Evolutionary conservation across 495 filamentous ascomycete species (phyloP).

Genomic region (Aspergillus hancockii): DNA sequence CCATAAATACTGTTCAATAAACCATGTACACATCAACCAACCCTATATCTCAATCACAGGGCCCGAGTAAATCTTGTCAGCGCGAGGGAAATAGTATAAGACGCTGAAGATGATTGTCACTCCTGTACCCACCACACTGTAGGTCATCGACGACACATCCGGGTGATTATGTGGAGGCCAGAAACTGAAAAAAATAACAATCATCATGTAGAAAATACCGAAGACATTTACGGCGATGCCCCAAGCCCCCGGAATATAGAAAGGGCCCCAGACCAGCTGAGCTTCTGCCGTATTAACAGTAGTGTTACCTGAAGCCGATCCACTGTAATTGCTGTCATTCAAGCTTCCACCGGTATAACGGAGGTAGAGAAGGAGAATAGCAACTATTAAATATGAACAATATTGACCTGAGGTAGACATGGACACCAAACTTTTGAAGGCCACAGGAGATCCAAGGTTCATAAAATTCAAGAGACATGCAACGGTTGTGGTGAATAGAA

Average conservation of each 20-base stretch:
- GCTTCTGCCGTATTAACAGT: constrained; percentile 31
- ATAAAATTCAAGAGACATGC: constrained; percentile 44
- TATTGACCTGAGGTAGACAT: constrained; percentile 45
- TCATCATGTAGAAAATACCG: constrained; percentile 45
- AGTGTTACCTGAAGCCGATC: too few relatives aligned
- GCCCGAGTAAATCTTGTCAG: constrained; percentile 43
- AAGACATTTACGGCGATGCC: constrained; percentile 30
- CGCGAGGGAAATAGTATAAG: constrained; percentile 47
- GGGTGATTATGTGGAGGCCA: constrained; percentile 43
- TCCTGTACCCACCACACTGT: constrained; percentile 44
- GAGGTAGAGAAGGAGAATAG: constrained; percentile 48
- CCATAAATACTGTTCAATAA: too few relatives aligned
- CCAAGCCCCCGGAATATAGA: constrained; percentile 31
- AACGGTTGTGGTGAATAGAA: constrained; percentile 37
- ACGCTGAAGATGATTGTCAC: constrained; percentile 43
- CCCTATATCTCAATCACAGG: constrained; percentile 51
- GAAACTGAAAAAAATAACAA: constrained; percentile 54
- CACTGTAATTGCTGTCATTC: too few relatives aligned
- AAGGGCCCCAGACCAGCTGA: constrained; percentile 41
- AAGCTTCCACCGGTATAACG: constrained; percentile 40
- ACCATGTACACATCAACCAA: too few relatives aligned
- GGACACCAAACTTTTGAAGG: constrained; percentile 48
- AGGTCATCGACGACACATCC: constrained; percentile 44
- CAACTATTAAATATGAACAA: constrained; percentile 45
- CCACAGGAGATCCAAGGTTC: constrained; percentile 47